These are phyloP conservation scores for Xylaria bambusicola DNA, from an alignment of 495 filamentous ascomycete genomes.

Conservation along the genomic window DNA sequence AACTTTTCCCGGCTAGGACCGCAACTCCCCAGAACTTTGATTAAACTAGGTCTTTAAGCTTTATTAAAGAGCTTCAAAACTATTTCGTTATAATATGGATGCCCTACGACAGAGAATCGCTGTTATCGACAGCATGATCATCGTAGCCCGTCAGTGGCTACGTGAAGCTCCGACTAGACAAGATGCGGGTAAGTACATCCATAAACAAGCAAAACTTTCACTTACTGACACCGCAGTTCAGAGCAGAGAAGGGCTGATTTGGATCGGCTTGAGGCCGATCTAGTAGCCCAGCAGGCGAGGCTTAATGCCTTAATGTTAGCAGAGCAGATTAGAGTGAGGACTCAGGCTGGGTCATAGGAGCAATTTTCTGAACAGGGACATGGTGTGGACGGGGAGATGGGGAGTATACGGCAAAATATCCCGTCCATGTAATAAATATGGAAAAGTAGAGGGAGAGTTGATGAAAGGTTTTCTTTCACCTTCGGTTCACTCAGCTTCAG, in stretches of 20 bases:
- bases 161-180: slow-evolving; percentile 3
- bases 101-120: slow-evolving; percentile 18
- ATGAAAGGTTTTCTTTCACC: slow-evolving; percentile 4
- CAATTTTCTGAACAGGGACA: neutral
- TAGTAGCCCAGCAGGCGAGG: slow-evolving; percentile 11
- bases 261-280: slow-evolving; percentile 12
- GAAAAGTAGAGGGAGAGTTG: neutral
- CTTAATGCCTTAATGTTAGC: neutral
- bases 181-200: slow-evolving; percentile 9
- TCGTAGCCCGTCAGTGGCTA: slow-evolving; percentile 18
- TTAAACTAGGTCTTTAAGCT: too few species aligned
- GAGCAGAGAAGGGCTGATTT: slow-evolving; percentile 4
- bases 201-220: neutral
- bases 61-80: too few species aligned
- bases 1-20: neutral
- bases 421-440: neutral
- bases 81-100: too few species aligned
- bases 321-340: neutral
- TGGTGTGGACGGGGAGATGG: too few species aligned
- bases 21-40: neutral
- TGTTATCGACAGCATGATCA: slow-evolving; percentile 15
- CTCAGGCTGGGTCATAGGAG: too few species aligned
- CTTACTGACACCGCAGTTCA: slow-evolving; percentile 4
- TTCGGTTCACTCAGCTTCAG: neutral
- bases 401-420: too few species aligned